Evolutionary conservation across 352 stramenopile genomes (phyloP).

Genomic region (Phytopythium vexans): DNA sequence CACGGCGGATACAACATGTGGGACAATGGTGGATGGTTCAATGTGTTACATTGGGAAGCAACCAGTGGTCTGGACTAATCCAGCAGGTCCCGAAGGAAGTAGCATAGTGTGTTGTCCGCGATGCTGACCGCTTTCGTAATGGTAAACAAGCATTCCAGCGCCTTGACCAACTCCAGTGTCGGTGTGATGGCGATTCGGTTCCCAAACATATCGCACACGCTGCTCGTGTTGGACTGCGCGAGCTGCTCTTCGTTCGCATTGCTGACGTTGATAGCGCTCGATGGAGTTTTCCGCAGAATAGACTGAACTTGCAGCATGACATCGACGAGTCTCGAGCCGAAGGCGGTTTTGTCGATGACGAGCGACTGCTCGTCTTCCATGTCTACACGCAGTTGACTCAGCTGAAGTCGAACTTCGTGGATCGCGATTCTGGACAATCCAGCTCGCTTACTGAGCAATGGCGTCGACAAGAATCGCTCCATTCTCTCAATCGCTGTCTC

Average conservation of each 20-base stretch:
- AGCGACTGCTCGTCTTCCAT: constrained; percentile 71
- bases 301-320: constrained; percentile 35
- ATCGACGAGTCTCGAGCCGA: constrained; percentile 22
- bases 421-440: constrained; percentile 28
- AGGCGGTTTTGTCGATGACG: constrained; percentile 34
- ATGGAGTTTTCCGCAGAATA: constrained; percentile 20
- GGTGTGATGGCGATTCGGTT: constrained; percentile 39
- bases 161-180: constrained; percentile 39
- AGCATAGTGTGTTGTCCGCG: constrained; percentile 61
- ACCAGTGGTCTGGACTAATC: constrained; percentile 17
- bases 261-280: background rate
- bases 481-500: constrained; percentile 20
- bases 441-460: constrained; percentile 47
- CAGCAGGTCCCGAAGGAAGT: constrained; percentile 69
- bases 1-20: too few relatives aligned
- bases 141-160: constrained; percentile 51
- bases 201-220: constrained; percentile 40
- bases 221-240: background rate
- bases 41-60: too few relatives aligned
- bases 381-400: constrained; percentile 45
- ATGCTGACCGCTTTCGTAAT: constrained; percentile 31
- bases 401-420: constrained; percentile 18
- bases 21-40: too few relatives aligned
- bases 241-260: background rate
- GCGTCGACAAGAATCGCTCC: constrained; percentile 44